Base-by-base conservation (phyloP, 768 basidiomycete species). In the Mycena vitilis region DNA sequence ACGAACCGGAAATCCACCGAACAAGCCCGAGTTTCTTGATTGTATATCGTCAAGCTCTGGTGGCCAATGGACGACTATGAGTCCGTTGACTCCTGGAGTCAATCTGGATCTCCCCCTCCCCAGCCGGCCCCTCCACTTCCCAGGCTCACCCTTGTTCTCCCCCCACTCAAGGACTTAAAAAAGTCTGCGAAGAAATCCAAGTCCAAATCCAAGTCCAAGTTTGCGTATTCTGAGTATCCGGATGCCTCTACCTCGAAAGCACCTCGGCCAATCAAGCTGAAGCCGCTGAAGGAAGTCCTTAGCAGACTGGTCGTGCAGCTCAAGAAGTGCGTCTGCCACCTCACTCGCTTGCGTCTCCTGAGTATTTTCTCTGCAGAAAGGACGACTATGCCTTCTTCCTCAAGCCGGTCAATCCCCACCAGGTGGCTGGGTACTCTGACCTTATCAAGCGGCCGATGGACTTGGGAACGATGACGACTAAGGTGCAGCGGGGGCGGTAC, bases 371-470 rank as follows among this genome's bases (percentile, higher is more conserved):
- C 22, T 30, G 75, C 71, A 94, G 93, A 82, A 94, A 91, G 77
- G 93, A 94, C 75, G 91, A 93, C 78, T 95, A 95, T 82, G 92
- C 91, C 2, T 94, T 94, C 78, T 95, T 95, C 76, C 77, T 94
- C 63, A 74, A 78, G 44, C 92, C 92, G 2, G 93, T 95, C 8
- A 84, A 93, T 76, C 76, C 78, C 0, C 76, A 80, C 2, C 83
- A 86, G 70, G 89, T 93, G 0, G 85, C 89, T 13, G 88, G 88
- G 1, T 91, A 91, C 71, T 64, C 81, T 15, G 88, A 91, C 82
- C 81, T 90, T 55, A 88, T 99, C 58, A 90, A 92, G 73, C 83
- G 85, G 22, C 95, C 96, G 9, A 99, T 98, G 96, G 96, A 98
- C 74, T 83, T 99, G 63, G 93, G 93, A 0, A 96, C 95, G 0